Base-by-base conservation (phyloP, 495 filamentous ascomycete genomes). In the Hypoxylon fuscum region DNA sequence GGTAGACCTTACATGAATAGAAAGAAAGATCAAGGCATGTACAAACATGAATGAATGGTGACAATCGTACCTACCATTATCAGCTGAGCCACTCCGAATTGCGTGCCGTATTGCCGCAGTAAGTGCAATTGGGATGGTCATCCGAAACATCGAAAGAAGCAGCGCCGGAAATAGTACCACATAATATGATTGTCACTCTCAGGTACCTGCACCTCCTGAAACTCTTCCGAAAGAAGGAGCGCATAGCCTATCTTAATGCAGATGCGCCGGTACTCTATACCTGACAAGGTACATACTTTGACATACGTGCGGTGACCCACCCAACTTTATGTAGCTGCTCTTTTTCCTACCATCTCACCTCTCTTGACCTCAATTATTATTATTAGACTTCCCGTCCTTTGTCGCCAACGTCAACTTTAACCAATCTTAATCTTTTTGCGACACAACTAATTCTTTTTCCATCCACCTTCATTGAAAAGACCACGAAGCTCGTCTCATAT, bases 101-200 rank as follows among this genome's bases (percentile, higher is more conserved):
- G 51, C 62, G 62, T 66, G 56, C 62, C 62, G 56, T 25, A 47
- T 66, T 55, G 62, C 62, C 62, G 56, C 51, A 35, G 55, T 34
- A 15, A 15, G 5, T 5, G 38, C 25, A 14, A n/a, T 32, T 31
- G 25, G 29, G n/a, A 27, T 51, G 51, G 34, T 14, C 32, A 42
- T 55, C 62, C 62, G 50, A 66, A 59, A 66, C 55, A 60, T 18
- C 44, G 56, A 55, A 20, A 65, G 50, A 59, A 48, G 61, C 54
- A 48, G 61, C 54, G 29, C 61, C 55, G 38, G 62, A 65, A 65
- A 59, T 65, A 65, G 54, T 44, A 38, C 55, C 54, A 20, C 27
- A 40, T 34, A 50, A 43, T 55, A 46, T 20, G 27, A 47, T 61
- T 49, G 43, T 37, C 25, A 7, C 25, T 41, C 45, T 15, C 23